A percentile compares a stretch with the other conserved stretches of the same genome.
Evolutionary conservation across 2,329 filamentous ascomycete genomes (phyloP).

Genomic region (Xylaria sp.): DNA sequence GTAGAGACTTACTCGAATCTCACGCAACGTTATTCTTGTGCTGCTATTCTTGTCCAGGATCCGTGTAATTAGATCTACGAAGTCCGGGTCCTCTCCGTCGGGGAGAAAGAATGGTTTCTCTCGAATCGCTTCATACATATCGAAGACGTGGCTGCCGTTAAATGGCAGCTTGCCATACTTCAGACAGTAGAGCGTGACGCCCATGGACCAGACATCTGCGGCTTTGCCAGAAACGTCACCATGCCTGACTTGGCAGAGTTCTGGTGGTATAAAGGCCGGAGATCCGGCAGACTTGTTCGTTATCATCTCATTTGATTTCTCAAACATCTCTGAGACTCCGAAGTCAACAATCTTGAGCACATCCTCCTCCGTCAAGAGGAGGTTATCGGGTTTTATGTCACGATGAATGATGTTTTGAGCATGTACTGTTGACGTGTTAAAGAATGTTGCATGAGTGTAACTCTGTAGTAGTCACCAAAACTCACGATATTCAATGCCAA

Average conservation of each 20-base stretch:
- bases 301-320: slow-evolving; percentile 84
- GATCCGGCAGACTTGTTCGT: slow-evolving; percentile 94
- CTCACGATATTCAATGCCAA: slow-evolving; percentile 92
- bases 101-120: slow-evolving; percentile 73
- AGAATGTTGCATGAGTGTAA: background rate
- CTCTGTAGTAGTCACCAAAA: slow-evolving; percentile 39
- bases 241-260: slow-evolving; percentile 88
- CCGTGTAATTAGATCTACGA: slow-evolving; percentile 77
- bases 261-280: slow-evolving; percentile 92
- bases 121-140: slow-evolving; percentile 90
- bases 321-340: slow-evolving; percentile 99
- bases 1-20: slow-evolving; percentile 74
- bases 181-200: slow-evolving; percentile 91
- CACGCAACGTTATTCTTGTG: slow-evolving; percentile 83
- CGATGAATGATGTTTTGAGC: slow-evolving; percentile 94
- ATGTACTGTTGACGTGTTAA: slow-evolving; percentile 70
- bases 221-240: slow-evolving; percentile 88
- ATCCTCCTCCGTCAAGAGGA: slow-evolving; percentile 88
- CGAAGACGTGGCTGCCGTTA: slow-evolving; percentile 79
- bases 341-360: slow-evolving; percentile 98
- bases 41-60: slow-evolving; percentile 87
- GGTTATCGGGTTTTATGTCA: slow-evolving; percentile 98
- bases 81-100: slow-evolving; percentile 71
- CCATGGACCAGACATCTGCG: slow-evolving; percentile 99
- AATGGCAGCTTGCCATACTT: slow-evolving; percentile 91